Evolutionary conservation across 495 filamentous ascomycete genomes (phyloP).

Genomic region (Tetracladium marchalianum): DNA sequence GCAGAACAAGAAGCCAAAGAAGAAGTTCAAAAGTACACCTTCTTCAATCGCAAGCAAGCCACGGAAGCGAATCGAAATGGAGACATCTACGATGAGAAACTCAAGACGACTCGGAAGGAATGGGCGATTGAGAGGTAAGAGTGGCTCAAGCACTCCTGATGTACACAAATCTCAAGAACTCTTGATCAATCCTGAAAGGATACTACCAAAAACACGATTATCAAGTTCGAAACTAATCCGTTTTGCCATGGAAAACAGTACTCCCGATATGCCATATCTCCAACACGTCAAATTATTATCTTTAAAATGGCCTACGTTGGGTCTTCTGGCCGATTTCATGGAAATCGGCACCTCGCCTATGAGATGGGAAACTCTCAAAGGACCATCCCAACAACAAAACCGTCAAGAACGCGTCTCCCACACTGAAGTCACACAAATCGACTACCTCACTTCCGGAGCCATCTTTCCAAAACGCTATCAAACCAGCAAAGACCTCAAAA

Average conservation of each 20-base stretch:
- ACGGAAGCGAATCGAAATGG: background rate
- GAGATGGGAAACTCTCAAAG: conserved; percentile 17
- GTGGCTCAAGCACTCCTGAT: no score
- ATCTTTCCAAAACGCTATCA: background rate
- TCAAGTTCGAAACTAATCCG: no score
- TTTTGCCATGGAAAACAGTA: background rate
- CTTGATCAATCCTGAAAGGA: no score
- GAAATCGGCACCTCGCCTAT: conserved; percentile 27
- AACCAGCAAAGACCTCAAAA: background rate
- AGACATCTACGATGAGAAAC: background rate
- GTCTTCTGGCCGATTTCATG: conserved; percentile 31
- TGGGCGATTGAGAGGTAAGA: conserved; percentile 1
- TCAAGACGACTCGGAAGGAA: background rate
- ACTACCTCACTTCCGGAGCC: conserved; percentile 14
- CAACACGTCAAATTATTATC: conserved; percentile 3
- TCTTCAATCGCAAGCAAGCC: background rate
- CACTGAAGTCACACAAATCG: conserved; percentile 21
- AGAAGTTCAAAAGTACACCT: background rate
- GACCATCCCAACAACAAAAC: conserved; percentile 1
- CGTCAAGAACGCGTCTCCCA: conserved; percentile 15
- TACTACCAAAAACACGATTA: no score
- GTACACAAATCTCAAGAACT: no score
- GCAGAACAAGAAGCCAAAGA: background rate
- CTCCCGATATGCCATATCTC: background rate
- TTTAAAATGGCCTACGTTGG: conserved; percentile 13